phyloP scores from a whole-genome alignment of 2,329 filamentous ascomycete genomes.

The Fusarium chuoi region DNA sequence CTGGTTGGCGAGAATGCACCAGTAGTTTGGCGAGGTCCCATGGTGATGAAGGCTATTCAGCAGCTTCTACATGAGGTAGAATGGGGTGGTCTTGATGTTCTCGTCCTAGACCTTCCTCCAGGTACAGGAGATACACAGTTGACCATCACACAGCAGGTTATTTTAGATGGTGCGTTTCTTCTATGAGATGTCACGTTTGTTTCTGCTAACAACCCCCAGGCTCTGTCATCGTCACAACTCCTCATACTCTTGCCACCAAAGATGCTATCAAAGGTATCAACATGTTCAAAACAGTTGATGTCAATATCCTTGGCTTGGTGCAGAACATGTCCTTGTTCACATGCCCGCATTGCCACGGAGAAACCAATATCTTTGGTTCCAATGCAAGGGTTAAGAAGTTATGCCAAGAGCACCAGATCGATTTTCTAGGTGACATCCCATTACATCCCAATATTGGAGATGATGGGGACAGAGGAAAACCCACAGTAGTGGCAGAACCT shows the following conservation, averaged over 20 bases:
- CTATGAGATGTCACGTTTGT: background rate
- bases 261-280: conserved; percentile 92
- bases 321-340: conserved; percentile 91
- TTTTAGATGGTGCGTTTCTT: conserved; percentile 75
- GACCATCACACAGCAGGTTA: conserved; percentile 94
- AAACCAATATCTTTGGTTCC: conserved; percentile 79
- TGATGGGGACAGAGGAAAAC: conserved; percentile 86
- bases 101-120: conserved; percentile 91
- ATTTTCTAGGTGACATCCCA: conserved; percentile 89
- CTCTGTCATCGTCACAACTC: conserved; percentile 89
- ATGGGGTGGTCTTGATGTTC: conserved; percentile 88
- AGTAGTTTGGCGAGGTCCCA: conserved; percentile 93
- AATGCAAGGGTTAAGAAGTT: conserved; percentile 72
- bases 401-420: conserved; percentile 77
- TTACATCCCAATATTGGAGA: conserved; percentile 87
- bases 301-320: conserved; percentile 86
- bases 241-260: conserved; percentile 90
- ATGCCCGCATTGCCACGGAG: conserved; percentile 80
- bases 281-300: conserved; percentile 88
- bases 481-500: conserved; percentile 89
- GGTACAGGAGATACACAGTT: conserved; percentile 96
- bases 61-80: conserved; percentile 95
- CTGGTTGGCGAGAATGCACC: conserved; percentile 82
- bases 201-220: conserved; percentile 55
- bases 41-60: conserved; percentile 97